A percentile compares a stretch with the other conserved stretches of the same genome.
Conservation (phyloP, 2,329 filamentous ascomycete species). For the Fusarium redolens region DNA sequence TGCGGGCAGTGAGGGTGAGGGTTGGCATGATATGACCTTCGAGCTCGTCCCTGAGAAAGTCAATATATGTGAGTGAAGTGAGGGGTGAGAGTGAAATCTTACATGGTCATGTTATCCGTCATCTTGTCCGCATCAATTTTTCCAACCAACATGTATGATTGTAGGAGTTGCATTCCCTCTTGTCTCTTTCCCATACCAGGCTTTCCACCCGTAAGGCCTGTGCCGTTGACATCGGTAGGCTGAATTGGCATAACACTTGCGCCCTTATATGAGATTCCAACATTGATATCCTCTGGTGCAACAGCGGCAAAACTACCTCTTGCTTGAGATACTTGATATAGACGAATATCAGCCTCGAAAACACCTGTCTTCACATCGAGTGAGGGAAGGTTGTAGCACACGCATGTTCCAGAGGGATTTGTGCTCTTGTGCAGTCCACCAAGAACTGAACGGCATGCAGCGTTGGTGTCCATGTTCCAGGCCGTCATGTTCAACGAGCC, state of each 20-base stretch:
- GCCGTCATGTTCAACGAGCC: conserved; percentile 63
- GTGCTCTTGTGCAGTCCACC: conserved; percentile 65
- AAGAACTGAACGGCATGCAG: conserved; percentile 70
- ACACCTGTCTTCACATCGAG: conserved; percentile 74
- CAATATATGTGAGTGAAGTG: conserved; percentile 7
- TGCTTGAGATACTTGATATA: conserved; percentile 76
- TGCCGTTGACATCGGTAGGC: conserved; percentile 41
- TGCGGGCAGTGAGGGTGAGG: conserved; percentile 73
- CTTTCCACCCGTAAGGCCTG: conserved; percentile 39
- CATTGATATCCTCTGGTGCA: conserved; percentile 62
- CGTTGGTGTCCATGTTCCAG: conserved; percentile 66
- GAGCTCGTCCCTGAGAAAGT: conserved; percentile 62
- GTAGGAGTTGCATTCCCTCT: conserved; percentile 59
- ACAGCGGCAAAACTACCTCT: conserved; percentile 65
- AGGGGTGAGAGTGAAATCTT: conserved; percentile 51
- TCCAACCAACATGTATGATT: conserved; percentile 76
- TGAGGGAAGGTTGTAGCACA: conserved; percentile 84
- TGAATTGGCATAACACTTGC: conserved; percentile 54
- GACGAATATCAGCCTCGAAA: conserved; percentile 80
- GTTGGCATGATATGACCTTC: conserved; percentile 74
- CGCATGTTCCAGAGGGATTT: conserved; percentile 80
- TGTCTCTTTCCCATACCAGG: conserved; percentile 35
- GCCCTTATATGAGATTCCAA: conserved; percentile 65
- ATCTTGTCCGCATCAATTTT: conserved; percentile 71
- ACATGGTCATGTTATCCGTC: conserved; percentile 69